Evolutionary conservation across 306 rosid species (phyloP), one percentile per base, ranked within the genome.

Genomic region (Ormosia semicastrata): DNA sequence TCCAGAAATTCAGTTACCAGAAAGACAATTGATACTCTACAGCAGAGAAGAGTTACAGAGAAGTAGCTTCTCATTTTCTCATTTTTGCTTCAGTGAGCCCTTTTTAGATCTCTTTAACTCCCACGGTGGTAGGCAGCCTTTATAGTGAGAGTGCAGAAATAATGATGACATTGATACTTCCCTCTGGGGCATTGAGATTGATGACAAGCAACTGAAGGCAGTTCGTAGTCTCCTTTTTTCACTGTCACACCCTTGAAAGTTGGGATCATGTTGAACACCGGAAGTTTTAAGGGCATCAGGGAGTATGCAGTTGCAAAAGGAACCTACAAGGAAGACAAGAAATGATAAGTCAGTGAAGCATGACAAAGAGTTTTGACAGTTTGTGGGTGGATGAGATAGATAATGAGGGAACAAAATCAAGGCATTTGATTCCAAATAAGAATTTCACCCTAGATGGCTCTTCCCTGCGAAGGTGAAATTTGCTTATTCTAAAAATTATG

Each of bases 111-210:
- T 85, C 86, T 79, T 84, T 1, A 79, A 58, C 81, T 84, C 81
- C 87, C 99, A 95, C 10, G 94, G 97, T 3, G 99, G 98, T 49
- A 95, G 74, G 82, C 98, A 93, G 66, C 97, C 97, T 85, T 94
- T 95, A 71, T 91, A 91, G 80, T 93, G 99, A 56, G 98, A 93
- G 77, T 93, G 99, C 71, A 95, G 87, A 86, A 91, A 92, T 81
- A 93, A 77, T 0, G 98, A 95, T 4, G 97, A 89, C 97, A 92
- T 90, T 5, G 97, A 92, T 64, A 95, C 97, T 88, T 92, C 93
- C 84, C 69, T 86, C 47, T 87, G 97, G 7, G 90, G 89, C 88
- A 93, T 83, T 1, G 98, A 95, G 65, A 95, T 86, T 8, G 99
- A 93, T 29, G 97, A 86, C 82, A 91, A 86, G 73, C 96, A 93